Base-by-base conservation (phyloP, 257 asterid genomes). In the Coffea canephora region DNA sequence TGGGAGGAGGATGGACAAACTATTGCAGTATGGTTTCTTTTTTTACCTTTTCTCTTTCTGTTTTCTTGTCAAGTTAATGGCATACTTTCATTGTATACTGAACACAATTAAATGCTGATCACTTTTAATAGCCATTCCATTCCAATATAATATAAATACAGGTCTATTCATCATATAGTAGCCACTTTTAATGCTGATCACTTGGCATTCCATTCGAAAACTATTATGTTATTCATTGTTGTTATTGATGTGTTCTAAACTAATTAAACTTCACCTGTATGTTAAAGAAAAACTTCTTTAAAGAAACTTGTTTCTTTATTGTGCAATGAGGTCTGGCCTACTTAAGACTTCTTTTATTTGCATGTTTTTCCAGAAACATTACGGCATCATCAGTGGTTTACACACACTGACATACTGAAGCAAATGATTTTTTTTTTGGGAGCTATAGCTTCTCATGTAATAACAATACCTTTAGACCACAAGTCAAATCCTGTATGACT, bases 1-100 rank as follows among this genome's bases (percentile, higher is more conserved):
- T 96, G 99, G 99, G 97, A 85, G 87, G 99, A 94, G 83, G 96
- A 96, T 81, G 83, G 89, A 74, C 87, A 86, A 41, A 89, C 83
- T 84, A 75, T 83, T 82, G 77, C 75, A 87, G 95, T 91, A 90
- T 45, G 64, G 64, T 27, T 81, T 62, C 78, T 77, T 71, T 52
- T 12, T 36, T 82, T 74, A 50, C 31, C 75, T 62, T 54, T 74
- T 52, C 5, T 68, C 50, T 14, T 39, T 48, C 31, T 61, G 48
- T 10, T 34, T 67, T 15, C 7, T 16, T 31, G 43, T 67, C 46
- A 67, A 67, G 71, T 31, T 54, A 67, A 67, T 31, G 5, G 8
- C 69, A 64, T 57, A 2, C 8, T 23, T 34, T 27, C 2, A 27
- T 27, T 25, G 13, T 25, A n/a, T 8, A 64, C 14, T 25, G 4